phyloP scores from a whole-genome alignment of 2,329 filamentous ascomycete species.

The Xylariaceae sp. region DNA sequence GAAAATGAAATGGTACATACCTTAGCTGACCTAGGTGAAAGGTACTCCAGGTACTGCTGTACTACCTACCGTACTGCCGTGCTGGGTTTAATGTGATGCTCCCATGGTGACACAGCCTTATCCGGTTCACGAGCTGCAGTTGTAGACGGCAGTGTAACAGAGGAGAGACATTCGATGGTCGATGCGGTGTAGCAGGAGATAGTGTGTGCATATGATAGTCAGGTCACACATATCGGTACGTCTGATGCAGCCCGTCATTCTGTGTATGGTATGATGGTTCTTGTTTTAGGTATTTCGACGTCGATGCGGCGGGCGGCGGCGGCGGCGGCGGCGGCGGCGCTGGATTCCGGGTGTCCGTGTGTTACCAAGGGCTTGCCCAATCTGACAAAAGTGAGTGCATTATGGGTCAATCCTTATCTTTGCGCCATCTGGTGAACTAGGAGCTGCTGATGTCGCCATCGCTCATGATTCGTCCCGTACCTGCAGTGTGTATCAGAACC shows the following conservation, averaged over 20 bases:
- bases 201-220: conserved; percentile 11
- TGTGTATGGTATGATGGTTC: conserved; percentile 6
- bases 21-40: too few species aligned
- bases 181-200: conserved; percentile 8
- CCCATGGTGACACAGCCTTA: conserved; percentile 8
- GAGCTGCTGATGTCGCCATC: conserved; percentile 24
- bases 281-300: conserved; percentile 4
- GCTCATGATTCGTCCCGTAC: conserved; percentile 28
- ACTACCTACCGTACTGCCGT: too few species aligned
- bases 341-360: conserved; percentile 18
- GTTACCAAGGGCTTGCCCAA: neutral
- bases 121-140: conserved; percentile 1
- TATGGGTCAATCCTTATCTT: conserved; percentile 28
- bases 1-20: too few species aligned
- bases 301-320: too few species aligned
- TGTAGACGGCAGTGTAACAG: conserved; percentile 8
- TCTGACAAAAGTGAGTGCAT: neutral
- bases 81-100: too few species aligned
- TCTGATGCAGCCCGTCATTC: conserved; percentile 10
- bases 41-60: too few species aligned
- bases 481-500: conserved; percentile 27
- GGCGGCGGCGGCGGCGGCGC: conserved; percentile 20
- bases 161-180: neutral
- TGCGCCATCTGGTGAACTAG: conserved; percentile 27
- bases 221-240: conserved; percentile 6